Base-by-base conservation (phyloP, 768 basidiomycete genomes). In the Trametes villosa region DNA sequence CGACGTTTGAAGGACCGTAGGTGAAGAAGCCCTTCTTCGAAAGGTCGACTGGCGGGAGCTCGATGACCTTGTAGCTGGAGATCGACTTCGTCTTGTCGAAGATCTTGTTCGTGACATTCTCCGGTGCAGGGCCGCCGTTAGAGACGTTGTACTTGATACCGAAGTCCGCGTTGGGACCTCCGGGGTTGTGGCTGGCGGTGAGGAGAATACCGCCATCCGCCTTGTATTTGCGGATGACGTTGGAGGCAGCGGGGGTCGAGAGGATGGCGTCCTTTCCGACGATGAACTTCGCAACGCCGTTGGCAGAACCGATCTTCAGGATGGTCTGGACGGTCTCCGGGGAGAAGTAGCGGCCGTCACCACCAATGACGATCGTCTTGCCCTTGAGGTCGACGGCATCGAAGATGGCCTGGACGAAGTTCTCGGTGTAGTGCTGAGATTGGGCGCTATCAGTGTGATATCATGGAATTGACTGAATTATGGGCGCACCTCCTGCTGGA, bases 121-220 rank as follows among this genome's bases (percentile, higher is more conserved):
- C 97, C 0, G 97, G 95, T 22, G 97, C 97, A 20, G 97, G 96
- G 3, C 97, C 97, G 62, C 97, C 97, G 68, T 99, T 99, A 38
- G 89, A 88, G 48, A 94, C 91, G 76, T 99, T 99, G 81, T 97
- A 99, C 78, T 99, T 98, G 85, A 99, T 98, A 48, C 97, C 97
- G 74, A 98, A 99, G 76, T 99, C 97, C 69, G 92, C 90, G 71
- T 94, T 84, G n/a, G 97, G 97, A 24, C 97, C 97, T 55, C 97
- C 97, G 18, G 97, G 96, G 76, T 99, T 99, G 82, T 99, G 97
- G 62, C 88, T 91, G 18, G 97, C 97, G 6, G 97, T 99, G 65
- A 99, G 82, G 54, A 99, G 82, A 75, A 99, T 99, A 65, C 97
- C 97, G 45, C 97, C 97, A 67, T 92, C 86, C 4, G 96, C 96